These are phyloP conservation scores for Aspergillus kassunensis DNA, from an alignment of 495 filamentous ascomycete genomes.

Conservation along the genomic window DNA sequence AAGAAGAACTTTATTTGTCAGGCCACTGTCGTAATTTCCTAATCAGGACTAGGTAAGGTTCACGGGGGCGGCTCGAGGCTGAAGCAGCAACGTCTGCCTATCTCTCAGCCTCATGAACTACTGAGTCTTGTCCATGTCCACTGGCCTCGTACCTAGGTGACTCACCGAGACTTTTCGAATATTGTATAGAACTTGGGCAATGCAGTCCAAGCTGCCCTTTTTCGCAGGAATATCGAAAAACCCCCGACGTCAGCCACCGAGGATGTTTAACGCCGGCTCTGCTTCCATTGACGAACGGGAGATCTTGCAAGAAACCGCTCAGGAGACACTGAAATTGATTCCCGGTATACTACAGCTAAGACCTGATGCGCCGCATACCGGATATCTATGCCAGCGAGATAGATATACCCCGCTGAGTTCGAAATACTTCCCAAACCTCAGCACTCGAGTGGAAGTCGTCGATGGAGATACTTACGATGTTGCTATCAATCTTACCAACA, in stretches of 20 bases:
- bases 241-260: not conserved
- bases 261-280: not conserved
- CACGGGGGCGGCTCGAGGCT: too few species aligned
- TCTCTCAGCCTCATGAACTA: too few species aligned
- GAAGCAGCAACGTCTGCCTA: too few species aligned
- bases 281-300: slow-evolving; percentile 1
- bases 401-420: slow-evolving; percentile 15
- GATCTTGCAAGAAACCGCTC: slow-evolving; percentile 9
- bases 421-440: slow-evolving; percentile 20
- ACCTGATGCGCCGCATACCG: slow-evolving; percentile 23
- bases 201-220: not conserved
- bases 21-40: too few species aligned
- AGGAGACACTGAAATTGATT: slow-evolving; percentile 14
- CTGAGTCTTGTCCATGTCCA: too few species aligned
- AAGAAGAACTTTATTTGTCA: too few species aligned
- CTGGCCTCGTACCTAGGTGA: too few species aligned
- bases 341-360: slow-evolving; percentile 19
- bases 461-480: slow-evolving; percentile 50
- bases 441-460: slow-evolving; percentile 33
- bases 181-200: not conserved
- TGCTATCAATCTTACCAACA: slow-evolving; percentile 37
- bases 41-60: too few species aligned
- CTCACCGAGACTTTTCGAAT: too few species aligned
- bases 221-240: too few species aligned
- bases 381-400: slow-evolving; percentile 14